Percentiles rank a stretch among this genome's conserved stretches.
These are phyloP conservation scores for Colletotrichum eleusines DNA, from an alignment of 2,329 filamentous ascomycete species.

Conservation along the genomic window DNA sequence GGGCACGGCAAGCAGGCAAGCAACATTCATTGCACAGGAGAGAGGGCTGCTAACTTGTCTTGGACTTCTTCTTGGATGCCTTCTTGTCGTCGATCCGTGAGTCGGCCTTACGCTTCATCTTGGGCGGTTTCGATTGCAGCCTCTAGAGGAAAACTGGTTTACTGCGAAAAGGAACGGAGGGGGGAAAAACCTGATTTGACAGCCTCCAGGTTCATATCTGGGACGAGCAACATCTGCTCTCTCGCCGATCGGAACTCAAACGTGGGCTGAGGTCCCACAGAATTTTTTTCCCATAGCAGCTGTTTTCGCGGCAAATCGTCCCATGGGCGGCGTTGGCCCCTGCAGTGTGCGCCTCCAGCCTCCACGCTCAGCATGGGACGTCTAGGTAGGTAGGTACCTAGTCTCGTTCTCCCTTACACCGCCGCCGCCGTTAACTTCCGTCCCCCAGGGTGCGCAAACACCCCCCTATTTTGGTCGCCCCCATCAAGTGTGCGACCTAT, in stretches of 20 bases:
- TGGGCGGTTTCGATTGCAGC: constrained; percentile 40
- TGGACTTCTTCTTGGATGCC: constrained; percentile 65
- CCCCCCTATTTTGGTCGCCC: not conserved
- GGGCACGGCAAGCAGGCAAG: constrained; percentile 15
- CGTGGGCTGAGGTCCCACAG: constrained; percentile 40
- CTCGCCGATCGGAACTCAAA: constrained; percentile 27
- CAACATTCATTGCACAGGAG: not conserved
- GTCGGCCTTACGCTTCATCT: constrained; percentile 73
- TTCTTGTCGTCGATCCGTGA: constrained; percentile 57
- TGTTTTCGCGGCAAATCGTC: constrained; percentile 40
- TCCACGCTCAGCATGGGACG: not conserved
- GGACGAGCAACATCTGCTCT: constrained; percentile 9
- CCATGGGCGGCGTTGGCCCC: constrained; percentile 28
- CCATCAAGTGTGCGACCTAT: not conserved
- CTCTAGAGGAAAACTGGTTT: not conserved
- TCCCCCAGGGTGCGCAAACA: not conserved
- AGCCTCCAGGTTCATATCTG: constrained; percentile 17
- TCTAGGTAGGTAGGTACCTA: too few relatives aligned
- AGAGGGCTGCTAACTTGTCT: constrained; percentile 55
- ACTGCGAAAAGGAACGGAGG: not conserved
- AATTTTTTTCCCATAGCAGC: constrained; percentile 36
- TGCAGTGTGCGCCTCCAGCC: constrained; percentile 10
- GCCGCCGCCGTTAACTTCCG: not conserved
- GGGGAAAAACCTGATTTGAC: constrained; percentile 5
- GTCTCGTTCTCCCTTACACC: constrained; percentile 6